Evolutionary conservation across 2,329 filamentous ascomycete species (phyloP).

Genomic region (Zasmidium angulare): DNA sequence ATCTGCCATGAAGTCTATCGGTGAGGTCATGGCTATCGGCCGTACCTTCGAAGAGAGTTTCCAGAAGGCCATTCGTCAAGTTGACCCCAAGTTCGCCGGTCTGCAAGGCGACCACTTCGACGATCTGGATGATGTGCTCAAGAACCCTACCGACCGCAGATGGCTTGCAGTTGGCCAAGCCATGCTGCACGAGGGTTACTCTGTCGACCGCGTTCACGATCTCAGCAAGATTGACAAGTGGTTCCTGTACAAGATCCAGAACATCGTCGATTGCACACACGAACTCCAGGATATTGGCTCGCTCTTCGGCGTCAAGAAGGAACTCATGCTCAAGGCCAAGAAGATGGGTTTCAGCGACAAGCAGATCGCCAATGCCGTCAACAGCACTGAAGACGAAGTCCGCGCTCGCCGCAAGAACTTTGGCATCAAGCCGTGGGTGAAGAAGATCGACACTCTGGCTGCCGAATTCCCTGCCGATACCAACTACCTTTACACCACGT

Average conservation of each 20-base stretch:
- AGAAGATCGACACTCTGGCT: constrained; percentile 96
- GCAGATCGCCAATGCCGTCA: constrained; percentile 86
- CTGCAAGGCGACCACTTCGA: constrained; percentile 97
- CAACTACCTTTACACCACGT: constrained; percentile 96
- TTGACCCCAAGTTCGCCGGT: constrained; percentile 86
- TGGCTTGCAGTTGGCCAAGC: constrained; percentile 98
- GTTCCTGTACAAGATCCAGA: constrained; percentile 98
- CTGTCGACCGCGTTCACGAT: constrained; percentile 86
- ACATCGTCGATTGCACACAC: constrained; percentile 86
- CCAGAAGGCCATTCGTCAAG: constrained; percentile 97
- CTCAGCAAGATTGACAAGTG: constrained; percentile 99
- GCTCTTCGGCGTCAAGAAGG: constrained; percentile 81
- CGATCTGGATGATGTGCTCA: constrained; percentile 82
- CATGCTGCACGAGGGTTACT: constrained; percentile 95
- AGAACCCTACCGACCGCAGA: constrained; percentile 91
- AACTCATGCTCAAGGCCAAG: constrained; percentile 87
- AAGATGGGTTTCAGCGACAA: constrained; percentile 97
- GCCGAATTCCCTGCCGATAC: constrained; percentile 94
- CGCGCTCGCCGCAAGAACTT: constrained; percentile 81
- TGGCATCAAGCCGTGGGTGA: constrained; percentile 91
- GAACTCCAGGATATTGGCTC: constrained; percentile 83
- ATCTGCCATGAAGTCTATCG: constrained; percentile 97
- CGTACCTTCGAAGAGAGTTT: constrained; percentile 98
- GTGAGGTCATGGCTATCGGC: constrained; percentile 98
- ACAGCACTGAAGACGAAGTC: constrained; percentile 84